Evolutionary conservation across 352 stramenopile species (phyloP).

Genomic region (Phytophthora litchii): DNA sequence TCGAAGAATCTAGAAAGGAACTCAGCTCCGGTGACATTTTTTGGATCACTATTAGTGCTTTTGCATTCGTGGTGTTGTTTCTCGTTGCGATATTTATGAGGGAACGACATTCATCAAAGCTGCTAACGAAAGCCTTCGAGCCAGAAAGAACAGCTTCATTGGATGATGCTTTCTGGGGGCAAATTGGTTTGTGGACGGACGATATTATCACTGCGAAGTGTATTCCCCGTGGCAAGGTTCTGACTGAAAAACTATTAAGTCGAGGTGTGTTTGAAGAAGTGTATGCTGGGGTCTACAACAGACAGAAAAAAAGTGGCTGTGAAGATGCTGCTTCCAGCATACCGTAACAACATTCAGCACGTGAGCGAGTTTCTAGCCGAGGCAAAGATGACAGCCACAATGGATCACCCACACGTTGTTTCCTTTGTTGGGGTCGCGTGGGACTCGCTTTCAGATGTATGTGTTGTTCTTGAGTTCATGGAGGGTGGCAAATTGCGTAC

Average conservation of each 20-base stretch:
- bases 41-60: conserved; percentile 1
- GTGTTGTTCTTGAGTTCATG: conserved; percentile 55
- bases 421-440: conserved; percentile 45
- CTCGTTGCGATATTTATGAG: conserved; percentile 2
- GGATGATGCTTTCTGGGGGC: conserved; percentile 8
- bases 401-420: conserved; percentile 46
- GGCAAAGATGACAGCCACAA: conserved; percentile 35
- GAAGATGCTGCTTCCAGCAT: conserved; percentile 42
- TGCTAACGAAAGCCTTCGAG: not conserved
- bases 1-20: conserved; percentile 1
- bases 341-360: conserved; percentile 20
- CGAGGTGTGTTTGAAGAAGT: conserved; percentile 46
- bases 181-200: conserved; percentile 34
- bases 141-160: conserved; percentile 3
- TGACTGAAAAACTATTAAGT: conserved; percentile 28
- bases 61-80: conserved; percentile 8
- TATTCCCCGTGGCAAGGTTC: conserved; percentile 33
- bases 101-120: not conserved
- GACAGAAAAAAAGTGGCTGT: conserved; percentile 39
- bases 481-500: conserved; percentile 45
- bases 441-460: conserved; percentile 44
- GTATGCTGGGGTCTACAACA: conserved; percentile 34
- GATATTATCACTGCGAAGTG: conserved; percentile 37
- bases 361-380: conserved; percentile 44
- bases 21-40: conserved; percentile 13